Evolutionary conservation across 2,329 filamentous ascomycete species (phyloP), one percentile per base, ranked within the genome.

Genomic region (Epicoccum sorghinum): DNA sequence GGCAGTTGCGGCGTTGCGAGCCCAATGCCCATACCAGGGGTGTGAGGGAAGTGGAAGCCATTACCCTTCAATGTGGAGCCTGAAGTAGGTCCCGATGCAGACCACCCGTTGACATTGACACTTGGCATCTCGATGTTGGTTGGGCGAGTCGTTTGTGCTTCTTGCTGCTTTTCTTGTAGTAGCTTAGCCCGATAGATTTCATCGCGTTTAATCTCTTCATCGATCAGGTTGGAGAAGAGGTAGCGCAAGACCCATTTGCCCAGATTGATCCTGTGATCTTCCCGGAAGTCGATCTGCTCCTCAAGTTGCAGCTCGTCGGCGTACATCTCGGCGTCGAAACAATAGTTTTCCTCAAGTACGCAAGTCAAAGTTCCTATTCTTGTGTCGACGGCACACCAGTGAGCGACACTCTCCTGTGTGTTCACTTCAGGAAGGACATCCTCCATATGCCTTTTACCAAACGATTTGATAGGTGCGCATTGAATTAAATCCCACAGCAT

Each of bases 291-390:
- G 14, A 89, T 80, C n/a, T 85, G 80, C 58, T 91, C 88, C 9
- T 89, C 83, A 49, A 93, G 65, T 36, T 87, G 81, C 32, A 96
- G 79, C 75, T 98, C 93, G 71, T 99, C 95, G 1, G 92, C 93
- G 72, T 99, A 99, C 75, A 96, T 89, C 70, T 99, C 95, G 13
- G 93, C 95, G 75, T 99, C 95, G 65, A 99, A 99, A 72, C 93
- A 97, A 64, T 96, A 96, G 68, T 95, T 96, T 36, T 93, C 91
- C 70, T 99, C 95, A 14, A 99, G 76, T 14, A 96, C 88, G 3
- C 97, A 93, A 2, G 92, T 93, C 50, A 99, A 80, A 58, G 90
- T 91, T 32, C 95, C 95, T 4, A 93, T 98, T 64, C 93, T 89
- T 18, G 93, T 93, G 69, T 99, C 92, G 47, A 98, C 89, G 1